A percentile compares a stretch with the other conserved stretches of the same genome.
phyloP scores from a whole-genome alignment of 164 flowering plant genomes.

The Magnolia kwangsiensis region DNA sequence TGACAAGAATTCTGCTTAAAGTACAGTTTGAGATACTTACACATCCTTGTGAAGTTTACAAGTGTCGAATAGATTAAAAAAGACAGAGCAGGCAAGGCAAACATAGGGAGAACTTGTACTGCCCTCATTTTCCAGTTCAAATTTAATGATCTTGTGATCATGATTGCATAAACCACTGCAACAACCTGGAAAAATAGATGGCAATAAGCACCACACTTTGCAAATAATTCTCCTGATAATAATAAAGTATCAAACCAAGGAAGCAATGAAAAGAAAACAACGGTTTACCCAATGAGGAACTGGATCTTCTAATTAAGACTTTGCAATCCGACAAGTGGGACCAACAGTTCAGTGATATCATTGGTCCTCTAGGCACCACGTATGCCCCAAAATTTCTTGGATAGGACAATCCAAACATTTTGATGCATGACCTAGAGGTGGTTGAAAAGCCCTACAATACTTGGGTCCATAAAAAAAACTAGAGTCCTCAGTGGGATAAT shows the following conservation, averaged over 20 bases:
- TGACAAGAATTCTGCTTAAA: background rate
- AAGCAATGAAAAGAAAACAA: background rate
- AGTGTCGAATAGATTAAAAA: conserved; percentile 46
- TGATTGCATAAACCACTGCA: conserved; percentile 86
- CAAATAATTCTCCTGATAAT: background rate
- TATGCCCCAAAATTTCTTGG: no score
- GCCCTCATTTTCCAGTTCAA: conserved; percentile 88
- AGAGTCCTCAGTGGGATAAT: no score
- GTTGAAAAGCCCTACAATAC: no score
- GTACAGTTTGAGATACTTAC: conserved; percentile 40
- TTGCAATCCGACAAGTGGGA: background rate
- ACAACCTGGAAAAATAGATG: conserved; percentile 41
- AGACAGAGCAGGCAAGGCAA: conserved; percentile 66
- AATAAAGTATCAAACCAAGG: background rate
- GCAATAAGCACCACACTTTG: background rate
- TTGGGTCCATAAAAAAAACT: no score
- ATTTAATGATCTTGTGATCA: conserved; percentile 70
- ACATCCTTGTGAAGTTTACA: conserved; percentile 49
- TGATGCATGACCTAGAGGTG: no score
- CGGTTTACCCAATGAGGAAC: background rate
- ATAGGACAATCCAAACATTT: no score
- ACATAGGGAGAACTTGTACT: conserved; percentile 77
- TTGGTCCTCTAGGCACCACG: no score
- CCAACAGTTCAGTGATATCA: no score
- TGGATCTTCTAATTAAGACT: background rate